Evolutionary conservation across 2,329 filamentous ascomycete genomes (phyloP).

Genomic region (Sporothrix globosa): DNA sequence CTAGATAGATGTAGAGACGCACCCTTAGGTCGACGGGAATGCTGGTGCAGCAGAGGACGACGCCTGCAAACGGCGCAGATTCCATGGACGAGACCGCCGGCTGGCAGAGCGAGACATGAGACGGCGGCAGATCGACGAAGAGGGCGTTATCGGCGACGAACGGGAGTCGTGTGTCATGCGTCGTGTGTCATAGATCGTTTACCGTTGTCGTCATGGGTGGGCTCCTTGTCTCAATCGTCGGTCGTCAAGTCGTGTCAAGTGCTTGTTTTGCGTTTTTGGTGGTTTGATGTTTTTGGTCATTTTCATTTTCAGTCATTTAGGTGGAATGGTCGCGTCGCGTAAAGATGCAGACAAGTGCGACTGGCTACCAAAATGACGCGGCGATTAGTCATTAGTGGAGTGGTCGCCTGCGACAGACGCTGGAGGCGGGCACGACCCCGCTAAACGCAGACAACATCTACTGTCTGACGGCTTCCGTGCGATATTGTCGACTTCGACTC

Average conservation of each 20-base stretch:
- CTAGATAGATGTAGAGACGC: slow-evolving; percentile 42
- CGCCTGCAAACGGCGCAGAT: slow-evolving; percentile 58
- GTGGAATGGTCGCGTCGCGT: slow-evolving; percentile 30
- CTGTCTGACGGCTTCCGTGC: neutral
- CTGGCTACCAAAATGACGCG: slow-evolving; percentile 8
- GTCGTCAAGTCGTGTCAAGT: neutral
- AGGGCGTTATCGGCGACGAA: neutral
- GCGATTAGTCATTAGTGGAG: slow-evolving; percentile 26
- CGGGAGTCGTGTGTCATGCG: neutral
- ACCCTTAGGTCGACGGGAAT: slow-evolving; percentile 79
- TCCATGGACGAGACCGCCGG: slow-evolving; percentile 37
- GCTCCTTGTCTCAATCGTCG: neutral
- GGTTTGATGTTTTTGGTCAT: neutral
- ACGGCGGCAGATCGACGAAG: neutral
- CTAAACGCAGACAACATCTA: neutral
- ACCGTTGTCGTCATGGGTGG: neutral
- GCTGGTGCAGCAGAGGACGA: slow-evolving; percentile 86
- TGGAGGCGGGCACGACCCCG: neutral
- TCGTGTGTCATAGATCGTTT: neutral
- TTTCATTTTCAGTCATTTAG: neutral
- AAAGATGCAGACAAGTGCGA: slow-evolving; percentile 3
- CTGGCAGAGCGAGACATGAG: slow-evolving; percentile 31
- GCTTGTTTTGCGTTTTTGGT: neutral
- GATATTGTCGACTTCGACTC: neutral
- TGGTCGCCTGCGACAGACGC: neutral